phyloP scores from a whole-genome alignment of 768 basidiomycete genomes.

The Lactarius quietus region DNA sequence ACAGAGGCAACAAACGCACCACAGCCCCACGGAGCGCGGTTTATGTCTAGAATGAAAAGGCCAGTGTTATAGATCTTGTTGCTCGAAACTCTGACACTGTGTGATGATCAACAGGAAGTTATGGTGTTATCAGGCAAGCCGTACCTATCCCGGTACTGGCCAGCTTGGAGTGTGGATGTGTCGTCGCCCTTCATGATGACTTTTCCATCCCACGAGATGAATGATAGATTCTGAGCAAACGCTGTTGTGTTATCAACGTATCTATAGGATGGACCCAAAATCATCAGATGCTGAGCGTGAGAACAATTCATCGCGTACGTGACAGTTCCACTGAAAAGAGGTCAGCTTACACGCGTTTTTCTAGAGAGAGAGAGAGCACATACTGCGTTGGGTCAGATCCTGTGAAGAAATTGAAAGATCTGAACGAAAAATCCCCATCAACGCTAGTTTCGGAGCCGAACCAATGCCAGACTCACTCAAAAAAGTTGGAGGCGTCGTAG shows the following conservation, averaged over 20 bases:
- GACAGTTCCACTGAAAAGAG: conserved; percentile 56
- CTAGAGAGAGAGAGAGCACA: conserved; percentile 21
- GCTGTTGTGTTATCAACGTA: conserved; percentile 58
- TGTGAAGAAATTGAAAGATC: conserved; percentile 20
- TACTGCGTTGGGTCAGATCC: conserved; percentile 19
- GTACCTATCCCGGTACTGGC: conserved; percentile 61
- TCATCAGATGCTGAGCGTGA: not conserved
- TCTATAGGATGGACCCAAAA: conserved; percentile 36
- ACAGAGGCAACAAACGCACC: conserved; percentile 43
- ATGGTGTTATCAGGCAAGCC: conserved; percentile 1
- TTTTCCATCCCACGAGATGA: conserved; percentile 50
- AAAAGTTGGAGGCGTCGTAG: conserved; percentile 24
- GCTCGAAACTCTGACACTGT: conserved; percentile 75
- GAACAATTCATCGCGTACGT: conserved; percentile 44
- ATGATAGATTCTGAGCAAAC: conserved; percentile 51
- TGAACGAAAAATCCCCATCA: conserved; percentile 6
- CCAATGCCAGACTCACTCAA: conserved; percentile 18
- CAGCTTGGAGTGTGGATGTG: conserved; percentile 50
- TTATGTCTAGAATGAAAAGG: conserved; percentile 79
- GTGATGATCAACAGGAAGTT: not conserved
- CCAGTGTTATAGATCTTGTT: conserved; percentile 64
- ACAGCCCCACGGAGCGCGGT: conserved; percentile 86
- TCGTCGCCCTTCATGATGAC: conserved; percentile 79
- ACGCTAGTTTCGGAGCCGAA: not conserved
- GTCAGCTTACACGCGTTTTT: conserved; percentile 1